A percentile compares a stretch with the other conserved stretches of the same genome.
These are phyloP conservation scores for Diaporthe helianthi DNA, from an alignment of 2,329 filamentous ascomycete species.

Conservation along the genomic window DNA sequence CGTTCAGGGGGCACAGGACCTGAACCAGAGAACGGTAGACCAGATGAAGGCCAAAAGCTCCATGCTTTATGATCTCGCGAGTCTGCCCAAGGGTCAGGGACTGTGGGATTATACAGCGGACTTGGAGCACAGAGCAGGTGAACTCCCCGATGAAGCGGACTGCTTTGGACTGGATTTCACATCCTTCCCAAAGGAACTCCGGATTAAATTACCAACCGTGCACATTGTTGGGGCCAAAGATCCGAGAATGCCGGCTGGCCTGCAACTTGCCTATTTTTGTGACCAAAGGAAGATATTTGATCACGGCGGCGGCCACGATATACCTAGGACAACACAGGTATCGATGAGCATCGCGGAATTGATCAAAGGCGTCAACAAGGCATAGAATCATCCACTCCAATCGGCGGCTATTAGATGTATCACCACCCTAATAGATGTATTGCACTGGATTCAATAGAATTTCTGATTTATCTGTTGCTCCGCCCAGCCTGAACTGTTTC, in stretches of 20 bases:
- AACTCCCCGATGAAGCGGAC: conserved; percentile 41
- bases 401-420: not conserved
- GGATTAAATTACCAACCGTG: conserved; percentile 45
- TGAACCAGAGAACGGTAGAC: conserved; percentile 40
- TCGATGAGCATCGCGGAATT: conserved; percentile 43
- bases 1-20: conserved; percentile 42
- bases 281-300: conserved; percentile 44
- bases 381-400: not conserved
- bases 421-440: not conserved
- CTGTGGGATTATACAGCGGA: conserved; percentile 46
- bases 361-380: conserved; percentile 35
- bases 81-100: conserved; percentile 39
- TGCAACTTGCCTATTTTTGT: conserved; percentile 47
- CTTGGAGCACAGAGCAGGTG: conserved; percentile 42
- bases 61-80: conserved; percentile 39
- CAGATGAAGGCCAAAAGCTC: conserved; percentile 41
- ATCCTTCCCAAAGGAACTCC: conserved; percentile 41
- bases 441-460: not conserved
- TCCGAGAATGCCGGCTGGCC: conserved; percentile 45
- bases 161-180: conserved; percentile 47
- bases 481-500: not conserved
- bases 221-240: conserved; percentile 48
- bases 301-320: conserved; percentile 48
- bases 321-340: conserved; percentile 45
- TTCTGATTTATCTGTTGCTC: not conserved